phyloP scores from a whole-genome alignment of 2,329 filamentous ascomycete species.

The Fonsecaea nubica region DNA sequence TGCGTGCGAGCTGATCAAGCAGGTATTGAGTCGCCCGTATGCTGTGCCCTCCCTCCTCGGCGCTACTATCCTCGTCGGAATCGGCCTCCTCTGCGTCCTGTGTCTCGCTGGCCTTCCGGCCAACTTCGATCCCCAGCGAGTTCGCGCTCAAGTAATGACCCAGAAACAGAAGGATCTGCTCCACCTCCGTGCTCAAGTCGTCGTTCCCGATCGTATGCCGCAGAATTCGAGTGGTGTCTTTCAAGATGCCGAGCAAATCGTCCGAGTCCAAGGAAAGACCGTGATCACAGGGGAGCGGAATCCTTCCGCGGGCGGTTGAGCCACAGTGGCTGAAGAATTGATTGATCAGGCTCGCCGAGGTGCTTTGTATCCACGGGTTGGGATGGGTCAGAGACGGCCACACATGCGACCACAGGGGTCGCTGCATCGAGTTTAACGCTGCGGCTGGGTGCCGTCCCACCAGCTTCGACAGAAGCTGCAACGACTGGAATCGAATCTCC shows the following conservation, averaged over 20 bases:
- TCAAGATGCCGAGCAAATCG: conserved; percentile 66
- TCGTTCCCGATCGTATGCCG: conserved; percentile 71
- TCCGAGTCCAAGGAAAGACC: conserved; percentile 71
- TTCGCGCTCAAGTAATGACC: conserved; percentile 70
- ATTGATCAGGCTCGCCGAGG: conserved; percentile 74
- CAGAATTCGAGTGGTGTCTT: conserved; percentile 65
- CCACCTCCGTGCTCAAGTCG: conserved; percentile 76
- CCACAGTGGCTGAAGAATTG: conserved; percentile 79
- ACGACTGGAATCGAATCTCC: conserved; percentile 75
- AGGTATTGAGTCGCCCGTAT: conserved; percentile 72
- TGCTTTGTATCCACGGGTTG: conserved; percentile 76
- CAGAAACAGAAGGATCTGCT: conserved; percentile 83
- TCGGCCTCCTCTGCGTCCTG: conserved; percentile 50
- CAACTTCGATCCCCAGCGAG: conserved; percentile 55
- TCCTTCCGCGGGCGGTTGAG: conserved; percentile 61
- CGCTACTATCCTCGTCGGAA: conserved; percentile 49
- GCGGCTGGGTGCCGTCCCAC: conserved; percentile 69
- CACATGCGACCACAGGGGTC: conserved; percentile 73
- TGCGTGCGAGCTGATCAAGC: conserved; percentile 76
- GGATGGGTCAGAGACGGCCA: conserved; percentile 73
- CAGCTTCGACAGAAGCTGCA: conserved; percentile 73
- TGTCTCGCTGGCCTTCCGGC: conserved; percentile 50
- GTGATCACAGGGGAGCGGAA: conserved; percentile 71
- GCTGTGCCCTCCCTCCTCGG: conserved; percentile 54
- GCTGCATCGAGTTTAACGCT: conserved; percentile 66